Evolutionary conservation across 2,329 filamentous ascomycete species (phyloP).

Genomic region (Fusarium hainanense): DNA sequence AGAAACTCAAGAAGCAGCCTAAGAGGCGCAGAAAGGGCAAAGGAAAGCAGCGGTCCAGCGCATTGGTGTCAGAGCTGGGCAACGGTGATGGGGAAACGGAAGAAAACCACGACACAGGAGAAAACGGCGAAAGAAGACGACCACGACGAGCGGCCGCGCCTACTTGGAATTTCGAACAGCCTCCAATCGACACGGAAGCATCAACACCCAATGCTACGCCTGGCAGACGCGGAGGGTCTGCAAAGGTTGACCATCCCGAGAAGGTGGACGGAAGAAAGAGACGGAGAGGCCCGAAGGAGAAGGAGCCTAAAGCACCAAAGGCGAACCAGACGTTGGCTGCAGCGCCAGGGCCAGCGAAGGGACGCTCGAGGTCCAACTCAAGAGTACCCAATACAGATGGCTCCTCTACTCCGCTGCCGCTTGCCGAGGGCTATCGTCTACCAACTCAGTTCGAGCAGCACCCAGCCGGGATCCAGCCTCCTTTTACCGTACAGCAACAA

Average conservation of each 20-base stretch:
- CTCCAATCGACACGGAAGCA: slow-evolving; percentile 68
- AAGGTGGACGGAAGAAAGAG: slow-evolving; percentile 57
- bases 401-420: slow-evolving; percentile 51
- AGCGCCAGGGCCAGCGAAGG: slow-evolving; percentile 57
- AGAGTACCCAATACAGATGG: slow-evolving; percentile 60
- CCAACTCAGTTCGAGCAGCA: slow-evolving; percentile 59
- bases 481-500: slow-evolving; percentile 51
- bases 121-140: slow-evolving; percentile 69
- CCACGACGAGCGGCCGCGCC: slow-evolving; percentile 76
- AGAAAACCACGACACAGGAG: slow-evolving; percentile 66
- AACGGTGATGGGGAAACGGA: slow-evolving; percentile 68
- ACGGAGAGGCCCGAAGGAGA: slow-evolving; percentile 55
- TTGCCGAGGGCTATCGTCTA: slow-evolving; percentile 55
- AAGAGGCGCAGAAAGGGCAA: slow-evolving; percentile 68
- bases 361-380: slow-evolving; percentile 66
- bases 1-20: slow-evolving; percentile 75
- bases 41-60: slow-evolving; percentile 70
- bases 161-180: slow-evolving; percentile 75
- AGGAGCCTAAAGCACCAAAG: slow-evolving; percentile 56
- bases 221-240: slow-evolving; percentile 59
- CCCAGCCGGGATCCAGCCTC: slow-evolving; percentile 55
- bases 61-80: slow-evolving; percentile 73
- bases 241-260: slow-evolving; percentile 59
- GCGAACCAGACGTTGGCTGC: slow-evolving; percentile 60
- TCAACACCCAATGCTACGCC: slow-evolving; percentile 68